These are phyloP conservation scores for Xylariaceae sp. DNA, from an alignment of 2,329 filamentous ascomycete species.

Conservation along the genomic window DNA sequence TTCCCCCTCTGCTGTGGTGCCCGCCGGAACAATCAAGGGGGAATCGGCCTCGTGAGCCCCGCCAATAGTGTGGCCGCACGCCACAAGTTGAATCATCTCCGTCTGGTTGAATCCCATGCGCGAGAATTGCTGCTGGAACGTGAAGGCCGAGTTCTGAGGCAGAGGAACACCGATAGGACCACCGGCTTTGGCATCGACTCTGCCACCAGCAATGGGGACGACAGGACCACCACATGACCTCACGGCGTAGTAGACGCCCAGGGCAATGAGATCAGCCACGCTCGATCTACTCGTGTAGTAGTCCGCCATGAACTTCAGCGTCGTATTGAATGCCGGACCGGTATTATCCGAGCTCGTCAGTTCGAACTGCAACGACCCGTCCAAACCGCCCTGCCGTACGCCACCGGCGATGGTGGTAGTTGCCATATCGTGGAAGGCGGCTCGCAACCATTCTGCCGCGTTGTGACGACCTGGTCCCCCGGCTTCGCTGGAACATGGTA, in stretches of 20 bases:
- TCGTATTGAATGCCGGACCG: conserved; percentile 50
- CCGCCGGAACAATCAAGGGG: conserved; percentile 45
- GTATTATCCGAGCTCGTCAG: conserved; percentile 50
- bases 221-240: conserved; percentile 54
- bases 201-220: conserved; percentile 49
- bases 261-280: conserved; percentile 53
- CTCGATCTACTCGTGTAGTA: conserved; percentile 48
- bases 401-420: conserved; percentile 45
- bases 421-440: conserved; percentile 58
- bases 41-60: conserved; percentile 53
- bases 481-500: conserved; percentile 50
- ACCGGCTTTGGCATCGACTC: conserved; percentile 47
- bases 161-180: conserved; percentile 50
- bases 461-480: conserved; percentile 51
- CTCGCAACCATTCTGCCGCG: conserved; percentile 57
- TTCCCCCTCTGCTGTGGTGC: conserved; percentile 40
- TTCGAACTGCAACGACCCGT: conserved; percentile 57
- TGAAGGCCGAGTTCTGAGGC: conserved; percentile 49
- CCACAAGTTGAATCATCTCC: conserved; percentile 57
- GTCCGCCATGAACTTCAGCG: conserved; percentile 49
- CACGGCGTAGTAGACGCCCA: conserved; percentile 54
- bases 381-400: conserved; percentile 46
- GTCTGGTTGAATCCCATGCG: conserved; percentile 51
- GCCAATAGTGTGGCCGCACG: conserved; percentile 58
- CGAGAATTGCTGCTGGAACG: conserved; percentile 50